These are phyloP conservation scores for Ceratonia siliqua DNA, from an alignment of 306 rosid species.

Conservation along the genomic window DNA sequence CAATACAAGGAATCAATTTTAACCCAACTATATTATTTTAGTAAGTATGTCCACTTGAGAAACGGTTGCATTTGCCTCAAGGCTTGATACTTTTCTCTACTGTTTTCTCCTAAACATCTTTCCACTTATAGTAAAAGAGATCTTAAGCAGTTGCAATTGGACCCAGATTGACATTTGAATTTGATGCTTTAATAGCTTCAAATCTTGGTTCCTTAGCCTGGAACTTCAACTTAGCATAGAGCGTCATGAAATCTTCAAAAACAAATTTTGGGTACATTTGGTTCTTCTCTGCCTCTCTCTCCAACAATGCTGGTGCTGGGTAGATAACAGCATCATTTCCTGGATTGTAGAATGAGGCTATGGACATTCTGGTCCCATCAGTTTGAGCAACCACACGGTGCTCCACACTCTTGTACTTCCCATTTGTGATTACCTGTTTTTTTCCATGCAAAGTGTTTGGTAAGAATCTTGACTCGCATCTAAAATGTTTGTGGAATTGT, in stretches of 20 bases:
- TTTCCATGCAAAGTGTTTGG: neutral
- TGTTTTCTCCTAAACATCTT: neutral
- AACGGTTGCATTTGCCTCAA: neutral
- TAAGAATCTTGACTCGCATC: neutral
- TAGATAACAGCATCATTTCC: conserved; percentile 80
- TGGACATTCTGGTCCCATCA: too few species aligned
- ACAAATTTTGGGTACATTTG: conserved; percentile 79
- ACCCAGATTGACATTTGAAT: conserved; percentile 42
- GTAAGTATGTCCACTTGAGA: neutral
- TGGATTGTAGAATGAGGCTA: conserved; percentile 91
- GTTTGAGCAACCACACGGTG: too few species aligned
- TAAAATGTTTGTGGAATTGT: conserved; percentile 17
- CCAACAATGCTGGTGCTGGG: conserved; percentile 73
- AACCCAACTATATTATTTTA: too few species aligned
- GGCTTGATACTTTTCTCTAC: neutral
- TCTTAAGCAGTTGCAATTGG: conserved; percentile 68
- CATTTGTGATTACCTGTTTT: conserved; percentile 79
- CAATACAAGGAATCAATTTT: conserved; percentile 19
- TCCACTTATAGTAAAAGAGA: neutral
- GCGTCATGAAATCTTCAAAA: conserved; percentile 86
- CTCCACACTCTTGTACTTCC: too few species aligned
- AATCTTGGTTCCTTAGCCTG: too few species aligned
- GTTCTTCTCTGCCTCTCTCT: conserved; percentile 59
- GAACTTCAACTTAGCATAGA: conserved; percentile 62
- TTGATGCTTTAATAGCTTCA: conserved; percentile 66